Conservation (phyloP, 1,284 basidiomycete genomes). For the Caloboletus inedulis region DNA sequence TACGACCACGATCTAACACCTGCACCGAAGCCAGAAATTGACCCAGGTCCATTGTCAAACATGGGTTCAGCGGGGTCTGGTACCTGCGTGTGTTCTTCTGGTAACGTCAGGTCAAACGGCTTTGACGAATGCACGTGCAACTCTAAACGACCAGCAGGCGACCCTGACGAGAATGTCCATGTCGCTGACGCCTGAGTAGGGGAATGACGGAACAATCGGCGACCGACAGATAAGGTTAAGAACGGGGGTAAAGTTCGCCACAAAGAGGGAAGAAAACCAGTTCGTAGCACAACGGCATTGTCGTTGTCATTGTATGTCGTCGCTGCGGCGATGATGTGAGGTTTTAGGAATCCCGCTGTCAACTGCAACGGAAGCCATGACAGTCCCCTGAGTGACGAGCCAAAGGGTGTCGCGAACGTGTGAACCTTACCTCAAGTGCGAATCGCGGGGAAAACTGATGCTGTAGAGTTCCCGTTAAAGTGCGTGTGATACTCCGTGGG, state of each 20-base stretch:
- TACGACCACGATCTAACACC: slow-evolving; percentile 33
- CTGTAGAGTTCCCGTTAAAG: slow-evolving; percentile 56
- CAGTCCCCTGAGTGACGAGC: slow-evolving; percentile 8
- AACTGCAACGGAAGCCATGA: slow-evolving; percentile 22
- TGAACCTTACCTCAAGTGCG: slow-evolving; percentile 41
- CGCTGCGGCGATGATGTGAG: slow-evolving; percentile 38
- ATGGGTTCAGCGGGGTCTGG: slow-evolving; percentile 22
- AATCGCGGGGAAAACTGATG: slow-evolving; percentile 63
- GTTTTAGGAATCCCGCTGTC: slow-evolving; percentile 33
- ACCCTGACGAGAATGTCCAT: slow-evolving; percentile 29
- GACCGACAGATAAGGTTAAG: slow-evolving; percentile 30
- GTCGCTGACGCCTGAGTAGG: slow-evolving; percentile 27
- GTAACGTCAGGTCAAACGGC: slow-evolving; percentile 31
- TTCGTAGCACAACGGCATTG: slow-evolving; percentile 27
- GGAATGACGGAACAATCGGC: slow-evolving; percentile 34
- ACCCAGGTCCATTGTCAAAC: slow-evolving; percentile 31
- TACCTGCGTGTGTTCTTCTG: slow-evolving; percentile 23
- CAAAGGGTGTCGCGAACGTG: slow-evolving; percentile 24
- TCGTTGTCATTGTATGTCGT: slow-evolving; percentile 37
- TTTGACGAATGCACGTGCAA: slow-evolving; percentile 31
- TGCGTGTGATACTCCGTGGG: slow-evolving; percentile 33
- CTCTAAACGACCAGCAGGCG: slow-evolving; percentile 27
- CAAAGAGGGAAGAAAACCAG: slow-evolving; percentile 28
- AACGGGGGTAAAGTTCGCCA: slow-evolving; percentile 31
- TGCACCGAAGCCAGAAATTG: slow-evolving; percentile 30